Percentiles rank a stretch among this genome's conserved stretches.
Evolutionary conservation across 345 rosid species (phyloP).

Genomic region (Brassica incana): DNA sequence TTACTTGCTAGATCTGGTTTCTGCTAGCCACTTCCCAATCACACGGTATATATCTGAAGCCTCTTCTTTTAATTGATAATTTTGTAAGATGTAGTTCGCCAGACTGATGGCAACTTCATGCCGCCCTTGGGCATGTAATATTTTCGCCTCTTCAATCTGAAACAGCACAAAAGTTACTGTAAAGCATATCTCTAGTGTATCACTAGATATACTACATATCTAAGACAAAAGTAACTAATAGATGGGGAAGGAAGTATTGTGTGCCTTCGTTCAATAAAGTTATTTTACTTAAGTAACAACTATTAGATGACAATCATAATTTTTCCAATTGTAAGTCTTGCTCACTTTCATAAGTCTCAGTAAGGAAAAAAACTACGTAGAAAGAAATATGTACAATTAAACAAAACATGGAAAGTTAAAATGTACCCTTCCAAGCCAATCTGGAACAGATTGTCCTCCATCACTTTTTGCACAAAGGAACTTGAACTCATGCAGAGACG

Average conservation of each 20-base stretch:
- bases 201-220: constrained; percentile 10
- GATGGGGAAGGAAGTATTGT: constrained; percentile 1
- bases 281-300: constrained; percentile 16
- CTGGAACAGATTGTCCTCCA: constrained; percentile 50
- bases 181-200: constrained; percentile 1
- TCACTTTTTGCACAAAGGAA: constrained; percentile 49
- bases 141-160: constrained; percentile 97
- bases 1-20: constrained; percentile 97
- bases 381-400: constrained; percentile 8
- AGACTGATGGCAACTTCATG: constrained; percentile 93
- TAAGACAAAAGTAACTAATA: constrained; percentile 16
- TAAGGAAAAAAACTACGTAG: constrained; percentile 10
- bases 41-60: constrained; percentile 77
- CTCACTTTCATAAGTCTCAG: constrained; percentile 5
- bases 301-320: constrained; percentile 7
- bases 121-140: constrained; percentile 89
- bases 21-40: constrained; percentile 97
- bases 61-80: constrained; percentile 60
- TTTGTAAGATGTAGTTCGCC: constrained; percentile 71
- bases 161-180: constrained; percentile 19
- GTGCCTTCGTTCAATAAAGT: constrained; percentile 1
- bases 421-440: constrained; percentile 91
- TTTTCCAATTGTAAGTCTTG: constrained; percentile 12
- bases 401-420: constrained; percentile 18
- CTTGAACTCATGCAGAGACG: constrained; percentile 86